Evolutionary conservation across 345 rosid species (phyloP), one percentile per base, ranked within the genome.

Genomic region (Eucalyptus microcorys): DNA sequence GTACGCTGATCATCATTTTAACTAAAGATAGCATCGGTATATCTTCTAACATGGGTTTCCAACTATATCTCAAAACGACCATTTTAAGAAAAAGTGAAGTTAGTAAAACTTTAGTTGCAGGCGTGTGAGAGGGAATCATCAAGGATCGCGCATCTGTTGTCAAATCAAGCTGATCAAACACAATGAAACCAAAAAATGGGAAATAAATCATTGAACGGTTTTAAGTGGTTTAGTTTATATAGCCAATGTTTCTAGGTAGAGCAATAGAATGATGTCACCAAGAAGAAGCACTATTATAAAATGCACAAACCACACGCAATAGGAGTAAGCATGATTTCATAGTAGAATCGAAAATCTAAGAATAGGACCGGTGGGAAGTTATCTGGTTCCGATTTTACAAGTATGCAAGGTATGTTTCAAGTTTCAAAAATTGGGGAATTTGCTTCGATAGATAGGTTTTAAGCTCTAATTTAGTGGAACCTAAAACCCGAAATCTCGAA

Each of bases 381-480:
- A 52, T 52, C 4, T 19, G 0, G 2, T 52, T 52, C 57, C 10
- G 21, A 52, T 4, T 52, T 52, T 52, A 19, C 57, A 19, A 52
- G 26, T 7, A 52, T 21, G 57, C 0, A 1, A 0, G 57, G 4
- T 52, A 52, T 3, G 4, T 52, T 52, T 2, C 2, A 19, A 19
- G 3, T 52, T 52, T 52, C 1, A 19, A 52, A 52, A 19, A 19
- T 3, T 52, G 2, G 57, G 10, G 2, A 52, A 52, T 52, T 52
- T 52, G 57, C 57, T 52, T 52, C 2, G 4, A 52, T 52, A 7
- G 10, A 1, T 52, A 52, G 57, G 1, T 52, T 52, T 52, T 24
- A 52, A 52, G 24, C 10, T 52, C 10, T 52, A 52, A 52, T 52
- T 52, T 52, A 7, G 4, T 52, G 9, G 24, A 52, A 19, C 24